phyloP scores from a whole-genome alignment of 1,139 yeast genomes.

The Blastobotrys elegans region DNA sequence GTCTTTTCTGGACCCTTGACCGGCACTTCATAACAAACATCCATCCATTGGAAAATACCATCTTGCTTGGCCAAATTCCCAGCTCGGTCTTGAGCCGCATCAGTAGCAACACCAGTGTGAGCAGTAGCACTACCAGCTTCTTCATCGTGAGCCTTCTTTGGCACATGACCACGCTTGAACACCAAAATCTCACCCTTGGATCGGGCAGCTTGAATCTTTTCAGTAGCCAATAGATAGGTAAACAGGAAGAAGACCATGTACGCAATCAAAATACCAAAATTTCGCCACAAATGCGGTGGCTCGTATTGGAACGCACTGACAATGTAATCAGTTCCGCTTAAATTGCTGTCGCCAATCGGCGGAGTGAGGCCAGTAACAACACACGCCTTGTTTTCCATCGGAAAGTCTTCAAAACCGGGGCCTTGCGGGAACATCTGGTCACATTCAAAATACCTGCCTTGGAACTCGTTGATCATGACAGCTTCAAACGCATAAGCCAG shows the following conservation, averaged over 20 bases:
- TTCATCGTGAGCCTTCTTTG: conserved; percentile 27
- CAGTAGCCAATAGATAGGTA: conserved; percentile 55
- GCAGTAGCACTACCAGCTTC: conserved; percentile 12
- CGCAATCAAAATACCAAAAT: conserved; percentile 64
- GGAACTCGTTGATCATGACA: conserved; percentile 60
- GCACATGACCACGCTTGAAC: conserved; percentile 48
- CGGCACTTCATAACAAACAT: conserved; percentile 67
- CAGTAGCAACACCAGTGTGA: conserved; percentile 21
- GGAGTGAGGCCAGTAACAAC: conserved; percentile 46
- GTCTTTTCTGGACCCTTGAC: conserved; percentile 47
- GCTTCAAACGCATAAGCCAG: conserved; percentile 65
- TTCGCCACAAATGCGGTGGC: conserved; percentile 72
- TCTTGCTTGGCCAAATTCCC: conserved; percentile 21
- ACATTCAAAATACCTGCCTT: conserved; percentile 43
- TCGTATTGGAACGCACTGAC: conserved; percentile 44
- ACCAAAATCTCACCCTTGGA: conserved; percentile 80
- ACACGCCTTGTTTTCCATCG: conserved; percentile 49
- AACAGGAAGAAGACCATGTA: conserved; percentile 51
- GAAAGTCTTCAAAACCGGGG: conserved; percentile 39
- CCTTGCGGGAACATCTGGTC: conserved; percentile 49
- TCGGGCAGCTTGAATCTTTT: conserved; percentile 65
- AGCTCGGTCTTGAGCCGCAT: conserved; percentile 20
- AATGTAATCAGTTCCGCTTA: conserved; percentile 58
- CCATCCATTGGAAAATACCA: conserved; percentile 73
- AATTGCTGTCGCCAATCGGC: conserved; percentile 43